phyloP scores from a whole-genome alignment of 1,139 yeast species.

The Hemisphaericaspora xylanilytica region DNA sequence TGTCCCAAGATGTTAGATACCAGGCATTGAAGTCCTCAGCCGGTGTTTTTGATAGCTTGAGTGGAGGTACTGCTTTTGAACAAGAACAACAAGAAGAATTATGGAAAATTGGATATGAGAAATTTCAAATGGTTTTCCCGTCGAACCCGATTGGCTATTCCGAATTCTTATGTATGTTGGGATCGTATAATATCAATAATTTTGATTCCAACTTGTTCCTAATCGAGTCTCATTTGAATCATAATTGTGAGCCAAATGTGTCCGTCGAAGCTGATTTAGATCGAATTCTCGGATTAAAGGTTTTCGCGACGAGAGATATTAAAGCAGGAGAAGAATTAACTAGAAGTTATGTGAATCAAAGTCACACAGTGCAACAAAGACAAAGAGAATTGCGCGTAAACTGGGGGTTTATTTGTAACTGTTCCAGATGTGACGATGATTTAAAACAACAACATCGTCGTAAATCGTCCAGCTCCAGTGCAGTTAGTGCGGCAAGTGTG shows the following conservation, averaged over 20 bases:
- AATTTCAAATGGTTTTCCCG: conserved; percentile 53
- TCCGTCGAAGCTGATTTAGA: conserved; percentile 48
- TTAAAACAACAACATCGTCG: conserved; percentile 37
- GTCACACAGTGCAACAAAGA: conserved; percentile 60
- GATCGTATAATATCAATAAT: conserved; percentile 73
- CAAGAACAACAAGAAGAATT: conserved; percentile 57
- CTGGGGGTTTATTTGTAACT: conserved; percentile 80
- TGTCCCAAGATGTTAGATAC: conserved; percentile 65
- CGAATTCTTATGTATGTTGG: conserved; percentile 60
- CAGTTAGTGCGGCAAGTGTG: conserved; percentile 34
- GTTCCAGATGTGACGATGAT: conserved; percentile 65
- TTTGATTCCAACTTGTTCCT: conserved; percentile 62
- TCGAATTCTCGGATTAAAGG: conserved; percentile 54
- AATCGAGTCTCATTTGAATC: conserved; percentile 71
- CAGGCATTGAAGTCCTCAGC: conserved; percentile 59
- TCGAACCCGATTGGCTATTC: conserved; percentile 42
- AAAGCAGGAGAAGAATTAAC: conserved; percentile 65
- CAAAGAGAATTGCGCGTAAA: conserved; percentile 67
- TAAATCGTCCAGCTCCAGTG: conserved; percentile 28
- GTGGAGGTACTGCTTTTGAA: conserved; percentile 50
- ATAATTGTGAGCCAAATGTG: conserved; percentile 72
- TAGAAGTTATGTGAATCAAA: conserved; percentile 70
- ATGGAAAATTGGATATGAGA: conserved; percentile 57
- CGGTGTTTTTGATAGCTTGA: conserved; percentile 50
- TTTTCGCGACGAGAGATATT: conserved; percentile 58